Evolutionary conservation across 305 asterid species (phyloP).

Genomic region (Coffea humblotiana): DNA sequence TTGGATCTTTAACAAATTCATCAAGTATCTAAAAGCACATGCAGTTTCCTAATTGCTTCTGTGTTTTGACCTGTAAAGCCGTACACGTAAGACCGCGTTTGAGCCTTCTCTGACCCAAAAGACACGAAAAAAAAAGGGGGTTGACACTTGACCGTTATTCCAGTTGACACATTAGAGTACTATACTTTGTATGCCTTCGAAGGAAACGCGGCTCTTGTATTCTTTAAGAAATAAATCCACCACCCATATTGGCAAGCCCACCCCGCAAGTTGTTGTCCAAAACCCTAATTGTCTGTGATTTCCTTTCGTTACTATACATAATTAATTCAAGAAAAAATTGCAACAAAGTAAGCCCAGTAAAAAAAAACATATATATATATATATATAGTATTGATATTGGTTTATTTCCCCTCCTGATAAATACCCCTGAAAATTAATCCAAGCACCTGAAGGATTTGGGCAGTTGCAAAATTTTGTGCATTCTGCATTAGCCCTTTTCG

Average conservation of each 20-base stretch:
- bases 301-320: not conserved
- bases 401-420: not conserved
- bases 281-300: slow-evolving; percentile 16
- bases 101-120: not conserved
- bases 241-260: not conserved
- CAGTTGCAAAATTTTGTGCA: not conserved
- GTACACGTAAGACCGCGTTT: slow-evolving; percentile 9
- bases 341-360: not conserved
- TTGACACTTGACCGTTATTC: slow-evolving; percentile 67
- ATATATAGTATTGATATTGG: too few relatives aligned
- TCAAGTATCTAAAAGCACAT: slow-evolving; percentile 8
- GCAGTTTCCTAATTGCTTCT: slow-evolving; percentile 14
- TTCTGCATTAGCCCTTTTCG: not conserved
- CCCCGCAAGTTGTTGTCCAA: not conserved
- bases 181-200: slow-evolving; percentile 25
- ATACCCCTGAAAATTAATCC: not conserved
- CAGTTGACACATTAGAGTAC: slow-evolving; percentile 41
- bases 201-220: slow-evolving; percentile 48
- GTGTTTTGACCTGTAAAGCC: slow-evolving; percentile 22
- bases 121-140: slow-evolving; percentile 3
- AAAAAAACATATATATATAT: too few relatives aligned
- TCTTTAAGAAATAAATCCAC: slow-evolving; percentile 10
- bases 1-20: not conserved
- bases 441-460: not conserved
- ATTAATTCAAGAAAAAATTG: not conserved